Percentiles rank a stretch among this genome's conserved stretches.
phyloP scores from a whole-genome alignment of 176 grass and related monocot genomes.

The Rhipidocladum racemiflorum region DNA sequence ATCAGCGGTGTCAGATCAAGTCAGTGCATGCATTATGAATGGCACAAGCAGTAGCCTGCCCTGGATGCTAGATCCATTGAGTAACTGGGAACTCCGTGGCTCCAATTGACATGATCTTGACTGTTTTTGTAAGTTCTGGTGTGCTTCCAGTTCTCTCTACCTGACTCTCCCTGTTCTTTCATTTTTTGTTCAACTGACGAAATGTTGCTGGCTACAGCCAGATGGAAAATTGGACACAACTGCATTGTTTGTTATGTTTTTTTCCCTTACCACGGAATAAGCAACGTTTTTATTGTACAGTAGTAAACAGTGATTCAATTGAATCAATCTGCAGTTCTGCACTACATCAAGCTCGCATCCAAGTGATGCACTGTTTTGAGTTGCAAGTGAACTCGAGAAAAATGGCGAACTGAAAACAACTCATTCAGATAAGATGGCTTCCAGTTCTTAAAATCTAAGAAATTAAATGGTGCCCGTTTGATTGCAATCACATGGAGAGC shows the following conservation, averaged over 20 bases:
- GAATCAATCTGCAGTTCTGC: background rate
- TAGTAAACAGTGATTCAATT: background rate
- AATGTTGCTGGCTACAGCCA: background rate
- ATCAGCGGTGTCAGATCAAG: background rate
- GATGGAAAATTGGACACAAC: background rate
- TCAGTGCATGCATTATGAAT: background rate
- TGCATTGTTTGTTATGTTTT: background rate
- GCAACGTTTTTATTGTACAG: background rate
- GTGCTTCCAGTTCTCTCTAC: too few relatives aligned
- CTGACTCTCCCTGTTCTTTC: too few relatives aligned
- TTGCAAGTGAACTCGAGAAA: too few relatives aligned
- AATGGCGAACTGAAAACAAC: background rate
- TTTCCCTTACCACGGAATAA: too few relatives aligned
- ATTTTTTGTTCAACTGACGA: background rate
- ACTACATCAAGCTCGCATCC: background rate
- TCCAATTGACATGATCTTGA: background rate
- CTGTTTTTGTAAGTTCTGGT: background rate
- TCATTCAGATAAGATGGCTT: background rate
- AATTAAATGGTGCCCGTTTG: background rate
- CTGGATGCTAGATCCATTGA: too few relatives aligned
- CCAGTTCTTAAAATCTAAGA: conserved; percentile 15
- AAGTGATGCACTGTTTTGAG: background rate
- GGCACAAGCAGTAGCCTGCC: background rate
- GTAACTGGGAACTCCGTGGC: background rate
- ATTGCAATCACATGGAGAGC: background rate